Base-by-base conservation (phyloP, 331 rosid genomes). In the Phaseolus coccineus region DNA sequence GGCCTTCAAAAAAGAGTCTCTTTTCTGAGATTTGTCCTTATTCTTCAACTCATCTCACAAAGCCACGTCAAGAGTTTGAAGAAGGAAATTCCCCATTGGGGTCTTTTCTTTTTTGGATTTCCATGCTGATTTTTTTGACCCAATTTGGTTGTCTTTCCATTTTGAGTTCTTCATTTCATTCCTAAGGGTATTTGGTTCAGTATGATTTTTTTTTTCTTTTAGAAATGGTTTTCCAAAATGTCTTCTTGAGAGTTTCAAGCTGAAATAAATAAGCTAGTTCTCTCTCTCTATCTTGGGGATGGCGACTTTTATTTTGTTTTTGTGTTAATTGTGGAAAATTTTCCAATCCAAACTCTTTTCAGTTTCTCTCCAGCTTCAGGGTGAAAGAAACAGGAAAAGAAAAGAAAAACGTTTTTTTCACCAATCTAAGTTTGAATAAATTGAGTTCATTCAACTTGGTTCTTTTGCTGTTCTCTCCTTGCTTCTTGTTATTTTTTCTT, bases 101-200 rank as follows among this genome's bases (percentile, higher is more conserved):
- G 19, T 25, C 2, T 69, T 47, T 19, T 68, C 47, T 77, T 68
- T 7, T 37, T 12, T 84, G 80, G 83, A 71, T 65, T 80, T 42
- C 42, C 73, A 50, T 68, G 80, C 66, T 85, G 70, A 70, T 76
- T 81, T 62, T 19, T 78, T 2, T 11, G 19, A 39, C 15, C 42
- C 72, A 10, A 35, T 56, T 72, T 65, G 31, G 48, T 79, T 65
- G 14, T 66, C 51, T 39, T 47, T 25, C 64, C 25, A 58, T 46
- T 77, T 61, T 63, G 48, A 44, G 53, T 53, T 16, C 79, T 52
- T 63, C 62, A 39, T 77, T 63, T 65, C 79, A 16, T 82, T 77
- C 50, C 5, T 44, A 8, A 15, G 16, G 51, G 4, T 48, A 30
- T 22, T 75, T 59, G 65, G 67, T 27, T 8, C 33, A 27, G 53